Base-by-base conservation (phyloP, 345 rosid genomes). In the Balakata baccata region DNA sequence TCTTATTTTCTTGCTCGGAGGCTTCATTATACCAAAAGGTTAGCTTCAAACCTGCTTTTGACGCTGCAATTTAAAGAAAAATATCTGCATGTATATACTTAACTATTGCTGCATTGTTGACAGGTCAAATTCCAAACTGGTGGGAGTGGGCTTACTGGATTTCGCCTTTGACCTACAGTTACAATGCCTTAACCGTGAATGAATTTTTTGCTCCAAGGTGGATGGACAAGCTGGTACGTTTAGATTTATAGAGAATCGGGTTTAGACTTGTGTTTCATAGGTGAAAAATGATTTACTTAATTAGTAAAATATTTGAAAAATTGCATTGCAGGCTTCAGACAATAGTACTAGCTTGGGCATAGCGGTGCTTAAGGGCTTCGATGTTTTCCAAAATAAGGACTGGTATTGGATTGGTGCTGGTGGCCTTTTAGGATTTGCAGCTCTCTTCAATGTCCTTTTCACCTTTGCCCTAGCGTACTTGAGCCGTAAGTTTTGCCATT, bases 121-220 rank as follows among this genome's bases (percentile, higher is more conserved):
- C 85, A 91, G 97, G 72, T 56, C 56, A 86, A 43, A 87, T 94
- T 78, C 98, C 97, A 47, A 72, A 45, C 8, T 90, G 98, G 98
- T 92, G 97, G 97, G 58, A 68, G 38, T 74, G 77, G 77, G 77
- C 65, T 18, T 3, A 54, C 22, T 74, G 77, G 77, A n/a, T 74
- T 23, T 74, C 77, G n/a, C 77, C 77, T 23, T 14, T 74, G 10
- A 6, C 65, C 17, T 74, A 74, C 7, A 47, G 65, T 6, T 46
- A 41, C 23, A 18, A 57, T 2, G 65, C 77, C 43, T 16, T 74
- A 54, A 11, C 71, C 22, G 77, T 66, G 37, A 74, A 74, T 57
- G 77, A 74, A 60, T 11, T 74, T 29, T 29, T 25, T 43, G 37
- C 77, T 11, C 64, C 62, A 11, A 74, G 77, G 51, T 74, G 77